These are phyloP conservation scores for Apiospora malaysiana DNA, from an alignment of 2,329 filamentous ascomycete species.

Conservation along the genomic window DNA sequence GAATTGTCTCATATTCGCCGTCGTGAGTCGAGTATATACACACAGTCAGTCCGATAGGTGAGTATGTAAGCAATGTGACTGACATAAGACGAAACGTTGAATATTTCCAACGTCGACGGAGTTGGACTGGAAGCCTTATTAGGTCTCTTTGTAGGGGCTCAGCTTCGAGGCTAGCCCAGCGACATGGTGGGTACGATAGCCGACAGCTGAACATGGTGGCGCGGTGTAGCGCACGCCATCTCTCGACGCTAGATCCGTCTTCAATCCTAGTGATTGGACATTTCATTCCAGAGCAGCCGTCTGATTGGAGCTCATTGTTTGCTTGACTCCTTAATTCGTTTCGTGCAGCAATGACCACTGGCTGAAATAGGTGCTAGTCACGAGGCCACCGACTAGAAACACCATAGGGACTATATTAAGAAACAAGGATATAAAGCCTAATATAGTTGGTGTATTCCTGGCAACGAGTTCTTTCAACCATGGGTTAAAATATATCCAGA, in stretches of 20 bases:
- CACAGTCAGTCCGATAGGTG: background rate
- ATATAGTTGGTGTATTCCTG: background rate
- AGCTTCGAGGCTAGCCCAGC: background rate
- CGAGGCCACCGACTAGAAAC: background rate
- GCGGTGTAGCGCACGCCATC: background rate
- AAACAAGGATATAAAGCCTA: background rate
- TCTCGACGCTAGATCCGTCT: background rate
- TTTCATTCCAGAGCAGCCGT: background rate
- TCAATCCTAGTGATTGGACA: background rate
- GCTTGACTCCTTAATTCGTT: background rate
- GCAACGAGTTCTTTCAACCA: background rate
- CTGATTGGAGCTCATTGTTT: background rate
- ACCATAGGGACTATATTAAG: background rate
- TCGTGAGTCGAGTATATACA: background rate
- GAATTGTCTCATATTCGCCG: background rate
- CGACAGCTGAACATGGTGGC: background rate
- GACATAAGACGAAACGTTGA: background rate
- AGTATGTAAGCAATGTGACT: background rate
- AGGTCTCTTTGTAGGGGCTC: background rate
- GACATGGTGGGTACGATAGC: background rate
- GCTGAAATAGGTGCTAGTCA: background rate
- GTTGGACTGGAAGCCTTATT: background rate
- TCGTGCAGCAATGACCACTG: background rate
- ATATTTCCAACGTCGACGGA: background rate
- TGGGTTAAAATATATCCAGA: background rate